Conservation (phyloP, 73 alveolate species). For the Paraurostyla sp. region DNA sequence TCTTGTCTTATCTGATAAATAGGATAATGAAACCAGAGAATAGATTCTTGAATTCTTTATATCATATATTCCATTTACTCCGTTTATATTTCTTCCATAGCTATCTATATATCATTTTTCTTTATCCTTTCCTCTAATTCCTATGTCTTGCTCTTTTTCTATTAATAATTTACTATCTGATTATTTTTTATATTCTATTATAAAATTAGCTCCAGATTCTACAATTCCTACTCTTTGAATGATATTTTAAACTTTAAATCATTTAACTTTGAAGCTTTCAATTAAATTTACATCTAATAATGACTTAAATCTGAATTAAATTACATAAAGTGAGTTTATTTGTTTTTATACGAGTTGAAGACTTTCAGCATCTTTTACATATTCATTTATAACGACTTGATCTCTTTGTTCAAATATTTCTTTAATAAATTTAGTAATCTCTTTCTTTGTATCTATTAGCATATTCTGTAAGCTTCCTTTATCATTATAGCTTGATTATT, state of each 20-base stretch:
- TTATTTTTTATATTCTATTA: background rate
- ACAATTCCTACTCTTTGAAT: background rate
- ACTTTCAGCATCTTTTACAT: slow-evolving; percentile 46
- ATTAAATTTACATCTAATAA: background rate
- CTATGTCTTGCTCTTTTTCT: background rate
- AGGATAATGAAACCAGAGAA: slow-evolving; percentile 34
- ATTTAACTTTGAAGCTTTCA: background rate
- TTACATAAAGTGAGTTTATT: background rate
- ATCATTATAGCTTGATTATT: too few species aligned
- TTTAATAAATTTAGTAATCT: slow-evolving; percentile 17
- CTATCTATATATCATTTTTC: background rate
- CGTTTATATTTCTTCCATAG: slow-evolving; percentile 31
- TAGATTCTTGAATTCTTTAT: background rate
- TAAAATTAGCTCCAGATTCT: background rate
- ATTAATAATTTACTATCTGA: background rate
- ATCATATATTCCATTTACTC: slow-evolving; percentile 39
- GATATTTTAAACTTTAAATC: background rate
- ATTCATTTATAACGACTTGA: slow-evolving; percentile 46
- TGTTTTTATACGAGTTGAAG: slow-evolving; percentile 17
- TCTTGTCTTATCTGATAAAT: slow-evolving; percentile 1
- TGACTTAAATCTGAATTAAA: background rate
- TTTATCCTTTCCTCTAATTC: background rate
- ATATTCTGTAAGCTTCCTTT: slow-evolving; percentile 4
- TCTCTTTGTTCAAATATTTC: slow-evolving; percentile 48
- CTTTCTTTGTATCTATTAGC: slow-evolving; percentile 29